These are phyloP conservation scores for Microdochium trichocladiopsis DNA, from an alignment of 2,329 filamentous ascomycete genomes.

Conservation along the genomic window DNA sequence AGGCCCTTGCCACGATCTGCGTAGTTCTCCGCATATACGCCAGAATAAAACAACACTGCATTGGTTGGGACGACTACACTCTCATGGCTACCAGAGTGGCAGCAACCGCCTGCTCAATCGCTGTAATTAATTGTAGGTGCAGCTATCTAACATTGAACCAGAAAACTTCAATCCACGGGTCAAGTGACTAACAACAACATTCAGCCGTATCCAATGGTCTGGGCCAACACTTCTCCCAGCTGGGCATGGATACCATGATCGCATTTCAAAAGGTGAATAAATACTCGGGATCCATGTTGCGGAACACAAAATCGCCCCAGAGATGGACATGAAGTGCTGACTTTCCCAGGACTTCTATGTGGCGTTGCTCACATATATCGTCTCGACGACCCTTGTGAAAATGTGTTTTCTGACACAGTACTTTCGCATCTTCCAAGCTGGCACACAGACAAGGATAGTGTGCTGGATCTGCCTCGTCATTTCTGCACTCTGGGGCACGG, in stretches of 20 bases:
- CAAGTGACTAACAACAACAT: conserved; percentile 1
- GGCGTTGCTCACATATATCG: conserved; percentile 19
- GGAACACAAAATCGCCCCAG: background rate
- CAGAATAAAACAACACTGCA: background rate
- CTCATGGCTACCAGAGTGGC: background rate
- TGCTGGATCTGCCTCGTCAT: conserved; percentile 15
- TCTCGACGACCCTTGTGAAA: conserved; percentile 27
- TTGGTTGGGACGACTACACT: background rate
- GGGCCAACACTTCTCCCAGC: conserved; percentile 16
- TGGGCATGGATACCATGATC: conserved; percentile 9
- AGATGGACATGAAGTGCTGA: background rate
- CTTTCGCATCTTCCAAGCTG: conserved; percentile 21
- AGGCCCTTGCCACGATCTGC: background rate
- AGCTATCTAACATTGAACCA: too few species aligned
- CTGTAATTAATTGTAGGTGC: background rate
- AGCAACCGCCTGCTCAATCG: background rate
- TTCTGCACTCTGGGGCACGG: conserved; percentile 15
- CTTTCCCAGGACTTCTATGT: conserved; percentile 21
- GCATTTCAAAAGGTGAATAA: conserved; percentile 15
- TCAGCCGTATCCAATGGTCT: conserved; percentile 16
- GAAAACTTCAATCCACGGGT: too few species aligned
- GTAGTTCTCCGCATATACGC: background rate
- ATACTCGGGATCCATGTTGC: background rate
- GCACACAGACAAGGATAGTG: conserved; percentile 8
- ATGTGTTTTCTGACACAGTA: conserved; percentile 28